Conservation (phyloP, 2,329 filamentous ascomycete genomes). For the Cordyceps tenuipes region DNA sequence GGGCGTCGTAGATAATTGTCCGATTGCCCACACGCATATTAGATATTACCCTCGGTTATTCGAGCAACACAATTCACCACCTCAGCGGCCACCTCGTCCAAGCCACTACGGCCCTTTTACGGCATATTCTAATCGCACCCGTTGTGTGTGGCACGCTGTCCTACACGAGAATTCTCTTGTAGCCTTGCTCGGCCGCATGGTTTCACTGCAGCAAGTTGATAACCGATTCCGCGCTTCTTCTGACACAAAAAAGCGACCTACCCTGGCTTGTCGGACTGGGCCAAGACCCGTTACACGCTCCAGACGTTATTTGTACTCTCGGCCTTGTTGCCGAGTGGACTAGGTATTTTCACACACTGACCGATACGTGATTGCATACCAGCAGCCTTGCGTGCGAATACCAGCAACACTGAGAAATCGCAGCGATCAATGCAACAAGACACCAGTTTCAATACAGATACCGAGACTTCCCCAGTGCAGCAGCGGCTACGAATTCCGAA, state of each 20-base stretch:
- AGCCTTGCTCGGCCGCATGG: neutral
- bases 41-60: neutral
- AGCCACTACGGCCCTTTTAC: constrained; percentile 5
- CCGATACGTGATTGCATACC: neutral
- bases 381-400: neutral
- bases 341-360: neutral
- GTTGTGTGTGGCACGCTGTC: neutral
- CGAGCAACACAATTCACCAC: neutral
- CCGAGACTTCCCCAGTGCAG: neutral
- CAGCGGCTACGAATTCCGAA: neutral
- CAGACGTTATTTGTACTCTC: neutral
- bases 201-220: neutral
- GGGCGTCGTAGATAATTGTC: neutral
- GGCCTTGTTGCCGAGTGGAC: constrained; percentile 7
- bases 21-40: neutral
- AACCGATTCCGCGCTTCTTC: neutral
- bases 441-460: neutral
- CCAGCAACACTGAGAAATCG: neutral
- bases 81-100: neutral
- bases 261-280: neutral
- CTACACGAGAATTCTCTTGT: neutral
- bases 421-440: neutral
- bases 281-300: neutral
- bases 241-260: neutral
- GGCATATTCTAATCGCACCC: neutral